Base-by-base conservation (phyloP, 371 early-diverging fungal species). In the Actinomortierella ambigua region DNA sequence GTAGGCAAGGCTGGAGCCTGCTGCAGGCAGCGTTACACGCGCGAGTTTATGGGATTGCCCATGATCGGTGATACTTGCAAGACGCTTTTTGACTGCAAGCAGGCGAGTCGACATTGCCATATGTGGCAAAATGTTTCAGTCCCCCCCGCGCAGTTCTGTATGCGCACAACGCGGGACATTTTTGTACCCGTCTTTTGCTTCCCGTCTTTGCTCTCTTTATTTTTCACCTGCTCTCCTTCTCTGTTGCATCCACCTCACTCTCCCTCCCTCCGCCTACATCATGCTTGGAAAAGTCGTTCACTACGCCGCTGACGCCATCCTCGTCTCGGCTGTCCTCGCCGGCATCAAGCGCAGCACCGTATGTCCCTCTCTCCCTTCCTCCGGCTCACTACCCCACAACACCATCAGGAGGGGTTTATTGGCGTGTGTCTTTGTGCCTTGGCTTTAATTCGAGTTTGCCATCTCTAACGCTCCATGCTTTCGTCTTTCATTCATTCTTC, bases 341-440 rank as follows among this genome's bases (percentile, higher is more conserved):
- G 92, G 92, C 11, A 87, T 91, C 54, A 88, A 85, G 59, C 81
- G 90, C 61, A 85, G 87, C 59, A 81, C 91, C 1, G 93, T 91
- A 22, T 55, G 67, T 41, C 24, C 18, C 22, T 40, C 49, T 42
- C 43, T 22, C 44, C 58, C 29, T 65, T 53, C 29, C 14, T 54
- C 28, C 27, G n/a, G n/a, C n/a, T 59, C 59, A 7, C 52, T 57
- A 14, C 44, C 42, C 15, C 26, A 48, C 23, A 42, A 46, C 40
- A 48, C 52, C 42, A 39, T 53, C 1, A n/a, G n/a, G n/a, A n/a
- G n/a, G n/a, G n/a, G n/a, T n/a, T n/a, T n/a, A n/a, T n/a, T n/a
- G n/a, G n/a, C n/a, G n/a, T n/a, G n/a, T n/a, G n/a, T n/a, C n/a
- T 58, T 27, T 22, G 18, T 34, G 51, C 53, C n/a, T n/a, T 3